A percentile compares a stretch with the other conserved stretches of the same genome.
Evolutionary conservation across 2,329 filamentous ascomycete genomes (phyloP).

Genomic region (Exophiala sp.): DNA sequence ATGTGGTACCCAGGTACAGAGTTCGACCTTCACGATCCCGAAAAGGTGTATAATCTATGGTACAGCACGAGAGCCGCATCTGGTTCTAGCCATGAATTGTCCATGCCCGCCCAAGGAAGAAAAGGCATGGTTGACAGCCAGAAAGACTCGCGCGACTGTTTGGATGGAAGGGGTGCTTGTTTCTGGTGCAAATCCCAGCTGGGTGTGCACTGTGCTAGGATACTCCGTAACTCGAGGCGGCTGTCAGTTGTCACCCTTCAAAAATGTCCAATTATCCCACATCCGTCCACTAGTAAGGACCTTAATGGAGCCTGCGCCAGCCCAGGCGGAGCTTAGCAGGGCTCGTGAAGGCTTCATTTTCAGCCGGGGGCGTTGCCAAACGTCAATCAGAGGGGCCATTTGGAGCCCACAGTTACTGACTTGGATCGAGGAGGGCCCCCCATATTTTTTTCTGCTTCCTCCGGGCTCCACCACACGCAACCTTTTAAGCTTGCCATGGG

Average conservation of each 20-base stretch:
- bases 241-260: not conserved
- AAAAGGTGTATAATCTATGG: too few species aligned
- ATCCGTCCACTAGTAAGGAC: not conserved
- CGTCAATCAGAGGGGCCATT: slow-evolving; percentile 2
- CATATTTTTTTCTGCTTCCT: not conserved
- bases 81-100: too few species aligned
- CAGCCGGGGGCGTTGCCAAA: not conserved
- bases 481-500: not conserved
- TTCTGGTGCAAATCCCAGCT: not conserved
- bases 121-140: too few species aligned
- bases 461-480: not conserved
- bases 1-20: too few species aligned
- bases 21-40: too few species aligned
- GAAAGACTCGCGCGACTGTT: too few species aligned
- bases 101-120: too few species aligned
- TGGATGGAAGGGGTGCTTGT: not conserved
- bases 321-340: not conserved
- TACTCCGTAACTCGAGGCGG: not conserved
- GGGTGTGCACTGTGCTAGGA: not conserved
- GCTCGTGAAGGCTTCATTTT: not conserved
- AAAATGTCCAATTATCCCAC: not conserved
- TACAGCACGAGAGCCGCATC: too few species aligned
- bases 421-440: not conserved
- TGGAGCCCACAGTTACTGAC: not conserved
- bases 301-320: slow-evolving; percentile 1